Evolutionary conservation across 371 early-diverging fungal genomes (phyloP), one percentile per base, ranked within the genome.

Genomic region (Mucor irregularis): DNA sequence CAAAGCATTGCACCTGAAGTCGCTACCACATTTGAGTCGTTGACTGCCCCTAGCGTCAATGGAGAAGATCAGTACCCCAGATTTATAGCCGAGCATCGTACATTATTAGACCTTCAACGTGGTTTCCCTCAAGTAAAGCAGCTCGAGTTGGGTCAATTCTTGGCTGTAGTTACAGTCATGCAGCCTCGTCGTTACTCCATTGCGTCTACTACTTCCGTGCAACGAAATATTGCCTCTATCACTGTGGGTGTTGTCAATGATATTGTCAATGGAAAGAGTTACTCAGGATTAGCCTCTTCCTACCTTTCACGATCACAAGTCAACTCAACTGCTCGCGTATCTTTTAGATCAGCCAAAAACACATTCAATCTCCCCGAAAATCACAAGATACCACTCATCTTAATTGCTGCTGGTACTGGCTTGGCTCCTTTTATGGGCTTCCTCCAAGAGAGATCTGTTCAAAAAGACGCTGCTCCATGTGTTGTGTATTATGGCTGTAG

Each of bases 341-440:
- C 25, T 4, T 53, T 78, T 31, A 74, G 73, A 17, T 68, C 70
- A 19, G 61, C 71, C 50, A 73, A 67, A 60, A 57, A 49, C 21
- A 53, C 71, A 3, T 73, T 74, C 48, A 47, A 47, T 21, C 39
- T 73, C 42, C 83, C 85, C 3, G 22, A 43, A 0, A 68, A 71
- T 39, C 54, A 63, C 11, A 25, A 35, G 0, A 50, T 56, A 8
- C 85, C 86, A 1, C 52, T 83, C 0, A 68, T 86, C 30, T 76
- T 87, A 76, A 73, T 85, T 16, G 74, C 67, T 39, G 73, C 80
- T 16, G 92, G 94, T 13, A 90, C 92, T 0, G 95, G 95, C 14
- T 74, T 96, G 17, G 89, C 95, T 4, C 94, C 96, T 5, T 92
- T 96, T 86, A 80, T 90, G 26, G 80, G 92, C 26, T 86, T 96